Percentiles rank a stretch among this genome's conserved stretches.
phyloP scores from a whole-genome alignment of 1,139 yeast genomes.

The Candida glucosophila region DNA sequence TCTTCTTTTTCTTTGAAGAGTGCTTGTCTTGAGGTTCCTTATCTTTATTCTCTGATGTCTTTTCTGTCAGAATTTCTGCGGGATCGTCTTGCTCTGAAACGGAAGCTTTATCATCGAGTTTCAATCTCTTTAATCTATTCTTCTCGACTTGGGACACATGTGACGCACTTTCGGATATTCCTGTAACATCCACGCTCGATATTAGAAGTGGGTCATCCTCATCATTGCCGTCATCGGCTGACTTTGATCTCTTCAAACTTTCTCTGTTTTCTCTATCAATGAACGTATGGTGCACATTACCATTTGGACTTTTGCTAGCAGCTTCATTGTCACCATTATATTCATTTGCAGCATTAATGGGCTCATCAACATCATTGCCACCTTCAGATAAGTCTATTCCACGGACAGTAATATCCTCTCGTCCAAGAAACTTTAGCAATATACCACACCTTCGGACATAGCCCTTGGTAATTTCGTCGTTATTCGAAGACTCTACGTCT shows the following conservation, averaged over 20 bases:
- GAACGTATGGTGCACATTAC: not conserved
- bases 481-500: slow-evolving; percentile 5
- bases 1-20: slow-evolving; percentile 4
- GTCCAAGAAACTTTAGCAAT: slow-evolving; percentile 9
- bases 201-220: slow-evolving; percentile 1
- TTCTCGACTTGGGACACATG: not conserved
- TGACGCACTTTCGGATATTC: not conserved
- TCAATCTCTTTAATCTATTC: not conserved
- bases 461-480: slow-evolving; percentile 18
- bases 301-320: not conserved
- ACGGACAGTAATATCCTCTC: slow-evolving; percentile 23
- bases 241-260: slow-evolving; percentile 5
- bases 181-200: slow-evolving; percentile 1
- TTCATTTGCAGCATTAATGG: slow-evolving; percentile 32
- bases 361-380: slow-evolving; percentile 16
- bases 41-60: slow-evolving; percentile 7
- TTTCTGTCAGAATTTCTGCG: slow-evolving; percentile 5
- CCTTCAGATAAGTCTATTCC: slow-evolving; percentile 20
- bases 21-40: slow-evolving; percentile 7
- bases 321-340: slow-evolving; percentile 1
- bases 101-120: not conserved
- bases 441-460: slow-evolving; percentile 36
- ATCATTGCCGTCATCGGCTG: slow-evolving; percentile 5
- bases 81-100: slow-evolving; percentile 5
- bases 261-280: slow-evolving; percentile 9